A percentile compares a stretch with the other conserved stretches of the same genome.
These are phyloP conservation scores for Geotrichum phurueaensis DNA, from an alignment of 1,139 yeast genomes.

Conservation along the genomic window DNA sequence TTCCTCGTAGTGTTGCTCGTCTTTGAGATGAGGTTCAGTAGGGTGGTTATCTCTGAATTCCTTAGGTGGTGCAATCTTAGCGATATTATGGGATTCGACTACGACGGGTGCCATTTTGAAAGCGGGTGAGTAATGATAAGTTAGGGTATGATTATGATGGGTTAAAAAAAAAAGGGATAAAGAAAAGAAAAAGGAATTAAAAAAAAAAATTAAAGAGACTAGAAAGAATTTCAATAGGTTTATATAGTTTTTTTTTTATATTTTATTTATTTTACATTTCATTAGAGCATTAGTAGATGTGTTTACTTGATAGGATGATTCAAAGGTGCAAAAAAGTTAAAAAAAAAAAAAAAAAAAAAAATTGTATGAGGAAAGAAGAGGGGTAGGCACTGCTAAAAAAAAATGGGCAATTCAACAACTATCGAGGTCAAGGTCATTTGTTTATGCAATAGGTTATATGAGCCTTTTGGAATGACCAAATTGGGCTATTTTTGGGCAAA, in stretches of 20 bases:
- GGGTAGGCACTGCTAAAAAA: neutral
- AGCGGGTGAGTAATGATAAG: neutral
- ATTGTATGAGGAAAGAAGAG: neutral
- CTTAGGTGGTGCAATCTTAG: constrained; percentile 45
- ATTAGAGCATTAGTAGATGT: neutral
- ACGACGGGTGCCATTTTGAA: constrained; percentile 23
- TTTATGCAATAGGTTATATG: too few relatives aligned
- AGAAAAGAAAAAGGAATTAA: neutral
- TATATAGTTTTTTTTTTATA: neutral
- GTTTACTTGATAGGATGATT: neutral
- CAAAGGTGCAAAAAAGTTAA: neutral
- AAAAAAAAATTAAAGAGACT: neutral
- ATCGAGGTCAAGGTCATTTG: too few relatives aligned
- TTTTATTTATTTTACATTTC: neutral
- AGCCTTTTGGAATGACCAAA: too few relatives aligned
- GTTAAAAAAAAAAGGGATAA: neutral
- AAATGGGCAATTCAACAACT: too few relatives aligned
- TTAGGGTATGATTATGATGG: neutral
- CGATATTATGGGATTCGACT: constrained; percentile 30
- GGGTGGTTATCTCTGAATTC: constrained; percentile 45
- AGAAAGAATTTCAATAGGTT: neutral
- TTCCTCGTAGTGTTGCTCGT: constrained; percentile 51
- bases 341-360: neutral
- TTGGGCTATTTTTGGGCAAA: too few relatives aligned
- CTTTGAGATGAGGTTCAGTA: constrained; percentile 45